Percentiles rank a stretch among this genome's conserved stretches.
Evolutionary conservation across 2,329 filamentous ascomycete genomes (phyloP).

Genomic region (Dothideomycetes sp.): DNA sequence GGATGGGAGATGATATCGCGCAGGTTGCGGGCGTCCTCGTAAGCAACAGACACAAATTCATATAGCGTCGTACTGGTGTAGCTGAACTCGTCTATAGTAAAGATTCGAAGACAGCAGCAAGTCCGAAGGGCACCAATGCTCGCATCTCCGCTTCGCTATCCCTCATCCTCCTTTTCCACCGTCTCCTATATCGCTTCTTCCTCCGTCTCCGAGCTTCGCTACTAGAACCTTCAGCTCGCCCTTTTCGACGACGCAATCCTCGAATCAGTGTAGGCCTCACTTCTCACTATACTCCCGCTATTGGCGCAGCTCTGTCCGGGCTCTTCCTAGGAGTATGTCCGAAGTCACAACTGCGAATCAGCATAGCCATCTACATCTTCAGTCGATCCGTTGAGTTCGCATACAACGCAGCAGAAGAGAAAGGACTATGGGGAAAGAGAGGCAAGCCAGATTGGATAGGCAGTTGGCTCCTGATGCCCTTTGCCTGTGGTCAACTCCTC

Average conservation of each 20-base stretch:
- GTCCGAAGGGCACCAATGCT: conserved; percentile 45
- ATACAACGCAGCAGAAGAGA: conserved; percentile 72
- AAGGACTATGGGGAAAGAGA: conserved; percentile 28
- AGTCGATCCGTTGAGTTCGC: conserved; percentile 76
- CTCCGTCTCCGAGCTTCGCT: conserved; percentile 68
- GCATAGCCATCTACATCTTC: conserved; percentile 70
- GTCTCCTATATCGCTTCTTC: conserved; percentile 85
- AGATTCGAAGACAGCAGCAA: neutral
- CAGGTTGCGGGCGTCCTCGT: conserved; percentile 21
- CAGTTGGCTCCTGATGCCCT: conserved; percentile 43
- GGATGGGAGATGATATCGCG: conserved; percentile 36
- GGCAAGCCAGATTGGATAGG: conserved; percentile 59
- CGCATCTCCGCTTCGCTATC: conserved; percentile 76
- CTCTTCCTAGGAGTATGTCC: conserved; percentile 71
- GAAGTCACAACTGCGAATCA: conserved; percentile 61
- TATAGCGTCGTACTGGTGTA: neutral
- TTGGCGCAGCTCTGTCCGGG: conserved; percentile 84
- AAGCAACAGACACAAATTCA: too few relatives aligned
- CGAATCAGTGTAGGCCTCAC: conserved; percentile 65
- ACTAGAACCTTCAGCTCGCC: conserved; percentile 63
- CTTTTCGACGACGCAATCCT: conserved; percentile 77
- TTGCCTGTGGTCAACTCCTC: conserved; percentile 40
- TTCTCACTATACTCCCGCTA: conserved; percentile 72
- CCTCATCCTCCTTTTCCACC: conserved; percentile 77
- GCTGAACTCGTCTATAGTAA: neutral